Evolutionary conservation across 2,329 filamentous ascomycete species (phyloP), one percentile per base, ranked within the genome.

Genomic region (Whalleya microplaca): DNA sequence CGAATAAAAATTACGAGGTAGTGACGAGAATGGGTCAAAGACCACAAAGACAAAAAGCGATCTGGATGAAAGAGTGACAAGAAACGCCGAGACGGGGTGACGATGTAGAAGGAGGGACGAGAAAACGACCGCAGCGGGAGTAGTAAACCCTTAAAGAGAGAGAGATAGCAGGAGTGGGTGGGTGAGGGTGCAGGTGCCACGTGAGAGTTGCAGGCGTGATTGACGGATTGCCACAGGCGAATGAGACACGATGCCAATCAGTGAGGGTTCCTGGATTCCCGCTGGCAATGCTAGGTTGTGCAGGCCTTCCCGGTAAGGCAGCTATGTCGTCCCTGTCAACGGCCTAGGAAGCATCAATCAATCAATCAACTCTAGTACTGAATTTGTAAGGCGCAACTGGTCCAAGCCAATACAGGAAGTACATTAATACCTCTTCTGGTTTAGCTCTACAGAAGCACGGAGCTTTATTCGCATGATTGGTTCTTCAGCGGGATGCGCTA

Each of bases 1-100:
- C 54, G 46, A 32, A 62, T 58, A 55, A 23, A 54, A 55, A 48
- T 60, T 32, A 47, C 56, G 58, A 63, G 60, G 32, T 57, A 63
- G 57, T 32, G 60, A 63, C 60, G 27, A 56, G 60, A 63, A 63
- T 60, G 53, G 55, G 55, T 49, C 49, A 19, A 40, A 2, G 48
- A 56, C 55, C 57, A 54, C 23, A 56, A 41, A 27, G 20, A 16
- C 14, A 54, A 62, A 58, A 46, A 57, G 58, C 58, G 57, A 52
- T 47, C 21, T 19, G 47, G 53, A 55, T 47, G 55, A 14, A 56
- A 59, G 53, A 51, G 41, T 54, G 55, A 63, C 58, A 56, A 55
- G 47, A 55, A 57, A 27, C 46, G 41, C 41, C 20, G 49, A 51
- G 18, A 50, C 40, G 32, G 29, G 23, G 41, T 45, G 41, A 42